These are phyloP conservation scores for Kazachstania bromeliacearum DNA, from an alignment of 805 yeast genomes.

Conservation along the genomic window DNA sequence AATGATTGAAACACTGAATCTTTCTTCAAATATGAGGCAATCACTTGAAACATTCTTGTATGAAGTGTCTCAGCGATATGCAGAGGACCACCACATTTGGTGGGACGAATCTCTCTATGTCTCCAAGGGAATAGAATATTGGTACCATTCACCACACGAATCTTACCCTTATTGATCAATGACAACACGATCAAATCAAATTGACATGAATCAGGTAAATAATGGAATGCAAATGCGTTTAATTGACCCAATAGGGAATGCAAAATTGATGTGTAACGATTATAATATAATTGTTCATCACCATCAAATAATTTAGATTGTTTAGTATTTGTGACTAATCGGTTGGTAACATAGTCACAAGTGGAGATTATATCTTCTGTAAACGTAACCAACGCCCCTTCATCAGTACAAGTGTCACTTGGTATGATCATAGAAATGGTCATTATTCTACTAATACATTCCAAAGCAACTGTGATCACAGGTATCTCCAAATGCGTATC, in stretches of 20 bases:
- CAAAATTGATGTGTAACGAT: conserved; percentile 18
- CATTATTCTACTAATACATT: conserved; percentile 28
- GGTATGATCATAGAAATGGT: conserved; percentile 16
- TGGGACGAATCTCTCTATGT: not conserved
- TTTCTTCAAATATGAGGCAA: conserved; percentile 26
- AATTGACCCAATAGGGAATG: conserved; percentile 25
- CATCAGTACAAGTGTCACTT: no score
- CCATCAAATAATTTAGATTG: conserved; percentile 3
- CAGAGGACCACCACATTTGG: not conserved
- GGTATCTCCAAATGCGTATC: conserved; percentile 2
- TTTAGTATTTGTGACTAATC: conserved; percentile 19
- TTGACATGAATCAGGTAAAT: conserved; percentile 20
- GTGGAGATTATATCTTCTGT: conserved; percentile 22
- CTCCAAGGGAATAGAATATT: conserved; percentile 19
- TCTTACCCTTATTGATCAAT: not conserved
- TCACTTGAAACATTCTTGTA: conserved; percentile 17
- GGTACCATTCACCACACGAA: not conserved
- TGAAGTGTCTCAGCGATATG: not conserved
- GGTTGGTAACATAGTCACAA: conserved; percentile 21
- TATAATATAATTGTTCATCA: conserved; percentile 6
- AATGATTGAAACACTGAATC: conserved; percentile 22
- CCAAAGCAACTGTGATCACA: conserved; percentile 25
- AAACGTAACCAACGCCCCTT: no score
- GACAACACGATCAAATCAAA: conserved; percentile 12
- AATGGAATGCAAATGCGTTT: conserved; percentile 25